Evolutionary conservation across 1,284 basidiomycete genomes (phyloP), one percentile per base, ranked within the genome.

Genomic region (Ustilago shanxiensis): DNA sequence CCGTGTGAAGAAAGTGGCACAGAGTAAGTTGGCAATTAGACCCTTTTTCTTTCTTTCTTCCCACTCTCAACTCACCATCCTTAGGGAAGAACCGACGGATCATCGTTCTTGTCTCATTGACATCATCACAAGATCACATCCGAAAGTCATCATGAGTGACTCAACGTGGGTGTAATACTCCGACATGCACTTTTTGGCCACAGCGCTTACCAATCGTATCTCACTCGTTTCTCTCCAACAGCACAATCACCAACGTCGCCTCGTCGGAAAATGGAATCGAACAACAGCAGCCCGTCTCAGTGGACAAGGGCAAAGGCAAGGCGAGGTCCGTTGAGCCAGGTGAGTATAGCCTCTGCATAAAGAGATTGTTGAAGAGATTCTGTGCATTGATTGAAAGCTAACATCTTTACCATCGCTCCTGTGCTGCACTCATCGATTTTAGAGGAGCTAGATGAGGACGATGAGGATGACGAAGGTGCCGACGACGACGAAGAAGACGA

Each of bases 241-340:
- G 70, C 64, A 41, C 54, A 20, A 35, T 50, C 28, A 49, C 58
- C 28, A 33, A 52, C 7, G 3, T 64, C 0, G 29, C 53, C 37
- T 44, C 45, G 31, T 24, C 29, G 37, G 49, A 72, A 18, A 57
- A 63, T 33, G 37, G 10, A 18, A 49, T 20, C 53, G 66, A 68
- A 20, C 39, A 49, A 22, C 57, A 57, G 37, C 65, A 60, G 59
- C 28, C 58, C 29, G 24, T 57, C 14, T 54, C 65, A 22, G 33
- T 59, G 4, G 64, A 74, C 65, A 79, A 79, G 60, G 77, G 77
- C 33, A 79, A 79, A 33, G 77, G 77, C 55, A 79, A 79, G 26
- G 76, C 60, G 39, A 72, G 60, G 44, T 73, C 69, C n/a, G 39
- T 71, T 24, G 74, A 70, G 52, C 52, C 66, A 51, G 74, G 77